A percentile compares a stretch with the other conserved stretches of the same genome.
phyloP scores from a whole-genome alignment of 345 rosid species.

The Rhodomyrtus tomentosa region DNA sequence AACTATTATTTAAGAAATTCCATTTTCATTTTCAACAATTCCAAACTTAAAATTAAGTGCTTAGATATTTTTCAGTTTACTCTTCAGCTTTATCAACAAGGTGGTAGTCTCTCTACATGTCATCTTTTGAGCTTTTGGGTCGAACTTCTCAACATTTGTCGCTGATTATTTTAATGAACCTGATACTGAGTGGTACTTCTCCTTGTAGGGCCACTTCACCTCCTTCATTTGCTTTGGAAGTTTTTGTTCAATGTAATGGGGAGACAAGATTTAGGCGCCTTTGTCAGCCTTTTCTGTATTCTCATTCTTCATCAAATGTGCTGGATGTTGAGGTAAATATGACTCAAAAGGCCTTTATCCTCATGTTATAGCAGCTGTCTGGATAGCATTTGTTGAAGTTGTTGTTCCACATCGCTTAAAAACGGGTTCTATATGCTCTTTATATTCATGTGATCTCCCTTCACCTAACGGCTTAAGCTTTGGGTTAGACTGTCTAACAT shows the following conservation, averaged over 20 bases:
- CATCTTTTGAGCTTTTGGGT: not conserved
- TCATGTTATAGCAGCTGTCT: too few relatives aligned
- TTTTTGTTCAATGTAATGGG: slow-evolving; percentile 85
- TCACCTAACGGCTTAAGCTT: too few relatives aligned
- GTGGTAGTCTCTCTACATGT: not conserved
- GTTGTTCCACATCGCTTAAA: too few relatives aligned
- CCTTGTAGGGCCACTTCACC: slow-evolving; percentile 83
- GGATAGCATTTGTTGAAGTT: too few relatives aligned
- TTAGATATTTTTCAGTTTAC: not conserved
- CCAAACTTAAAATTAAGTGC: not conserved
- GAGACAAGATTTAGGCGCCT: slow-evolving; percentile 95
- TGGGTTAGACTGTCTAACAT: too few relatives aligned
- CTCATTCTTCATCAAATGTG: slow-evolving; percentile 92
- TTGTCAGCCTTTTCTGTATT: slow-evolving; percentile 89
- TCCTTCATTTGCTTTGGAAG: slow-evolving; percentile 98
- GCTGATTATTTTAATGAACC: not conserved
- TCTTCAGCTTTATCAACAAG: not conserved
- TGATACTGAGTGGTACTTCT: not conserved
- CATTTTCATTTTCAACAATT: not conserved
- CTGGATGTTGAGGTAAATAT: slow-evolving; percentile 84
- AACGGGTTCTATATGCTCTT: too few relatives aligned
- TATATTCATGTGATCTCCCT: too few relatives aligned
- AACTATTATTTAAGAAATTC: not conserved
- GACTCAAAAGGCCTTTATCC: not conserved
- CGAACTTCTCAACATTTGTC: not conserved